Percentiles rank a stretch among this genome's conserved stretches.
These are phyloP conservation scores for Fusarium illudens DNA, from an alignment of 2,329 filamentous ascomycete species.

Conservation along the genomic window DNA sequence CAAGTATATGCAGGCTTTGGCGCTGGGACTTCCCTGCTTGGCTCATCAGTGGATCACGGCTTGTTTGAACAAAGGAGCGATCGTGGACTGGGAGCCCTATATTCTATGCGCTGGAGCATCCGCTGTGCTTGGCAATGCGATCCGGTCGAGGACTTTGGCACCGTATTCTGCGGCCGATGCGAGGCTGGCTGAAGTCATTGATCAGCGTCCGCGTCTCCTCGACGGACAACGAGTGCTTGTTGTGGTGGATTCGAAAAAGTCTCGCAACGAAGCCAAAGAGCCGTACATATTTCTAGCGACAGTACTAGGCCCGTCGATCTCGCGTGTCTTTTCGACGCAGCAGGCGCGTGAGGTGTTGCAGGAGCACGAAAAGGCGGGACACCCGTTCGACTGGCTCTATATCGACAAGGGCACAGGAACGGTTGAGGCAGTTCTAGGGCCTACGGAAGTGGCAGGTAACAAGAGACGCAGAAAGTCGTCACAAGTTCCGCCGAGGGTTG, in stretches of 20 bases:
- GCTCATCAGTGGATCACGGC: conserved; percentile 82
- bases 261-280: conserved; percentile 69
- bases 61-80: conserved; percentile 67
- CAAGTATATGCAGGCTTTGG: conserved; percentile 95
- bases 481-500: conserved; percentile 45
- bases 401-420: conserved; percentile 72
- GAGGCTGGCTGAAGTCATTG: conserved; percentile 65
- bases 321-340: conserved; percentile 69
- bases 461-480: conserved; percentile 54
- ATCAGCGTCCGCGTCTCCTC: conserved; percentile 69
- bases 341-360: conserved; percentile 70
- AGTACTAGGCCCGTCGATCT: conserved; percentile 77
- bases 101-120: conserved; percentile 87
- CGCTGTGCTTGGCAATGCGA: conserved; percentile 75
- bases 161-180: conserved; percentile 68
- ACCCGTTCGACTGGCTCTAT: conserved; percentile 79
- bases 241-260: conserved; percentile 66
- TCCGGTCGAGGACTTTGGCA: conserved; percentile 75
- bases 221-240: conserved; percentile 73
- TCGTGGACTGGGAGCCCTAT: conserved; percentile 82
- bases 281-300: conserved; percentile 83
- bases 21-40: conserved; percentile 86
- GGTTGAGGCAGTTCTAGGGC: conserved; percentile 58
- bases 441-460: conserved; percentile 33
- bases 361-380: conserved; percentile 56